These are phyloP conservation scores for Pseudevernia furfuracea DNA, from an alignment of 495 filamentous ascomycete genomes.

Conservation along the genomic window DNA sequence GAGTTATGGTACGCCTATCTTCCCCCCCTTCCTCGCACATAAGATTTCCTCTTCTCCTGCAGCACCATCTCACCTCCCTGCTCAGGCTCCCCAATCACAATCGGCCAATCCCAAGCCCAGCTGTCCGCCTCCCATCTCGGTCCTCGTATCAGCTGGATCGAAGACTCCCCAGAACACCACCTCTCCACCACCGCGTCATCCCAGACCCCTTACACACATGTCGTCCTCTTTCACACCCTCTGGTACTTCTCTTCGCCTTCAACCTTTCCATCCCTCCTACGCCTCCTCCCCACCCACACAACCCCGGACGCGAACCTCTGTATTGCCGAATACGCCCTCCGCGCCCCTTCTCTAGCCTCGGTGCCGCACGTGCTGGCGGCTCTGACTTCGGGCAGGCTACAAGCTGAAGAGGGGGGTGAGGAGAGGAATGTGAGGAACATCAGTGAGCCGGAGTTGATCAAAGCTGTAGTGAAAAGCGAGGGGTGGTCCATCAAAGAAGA, in stretches of 20 bases:
- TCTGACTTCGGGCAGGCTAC: background rate
- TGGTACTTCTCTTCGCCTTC: constrained; percentile 10
- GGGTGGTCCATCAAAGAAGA: constrained; percentile 10
- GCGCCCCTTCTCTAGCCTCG: background rate
- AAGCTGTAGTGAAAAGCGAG: background rate
- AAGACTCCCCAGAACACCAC: constrained; percentile 6
- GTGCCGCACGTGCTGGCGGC: constrained; percentile 11
- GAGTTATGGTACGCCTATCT: background rate
- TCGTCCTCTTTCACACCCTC: constrained; percentile 8
- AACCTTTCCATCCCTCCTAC: background rate
- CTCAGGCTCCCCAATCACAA: constrained; percentile 6
- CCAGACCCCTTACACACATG: background rate
- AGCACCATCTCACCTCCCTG: background rate
- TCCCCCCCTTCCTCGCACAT: background rate
- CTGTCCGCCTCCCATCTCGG: constrained; percentile 6
- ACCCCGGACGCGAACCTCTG: constrained; percentile 2
- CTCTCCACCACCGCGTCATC: background rate
- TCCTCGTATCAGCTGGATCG: constrained; percentile 6
- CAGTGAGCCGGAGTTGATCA: background rate
- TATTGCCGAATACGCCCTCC: constrained; percentile 10
- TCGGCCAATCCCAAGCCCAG: constrained; percentile 8
- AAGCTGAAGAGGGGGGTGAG: background rate
- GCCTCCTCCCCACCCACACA: constrained; percentile 2
- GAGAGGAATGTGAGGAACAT: constrained; percentile 5
- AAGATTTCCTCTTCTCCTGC: background rate